Evolutionary conservation across 371 early-diverging fungal genomes (phyloP).

Genomic region (Haplosporangium sp.): DNA sequence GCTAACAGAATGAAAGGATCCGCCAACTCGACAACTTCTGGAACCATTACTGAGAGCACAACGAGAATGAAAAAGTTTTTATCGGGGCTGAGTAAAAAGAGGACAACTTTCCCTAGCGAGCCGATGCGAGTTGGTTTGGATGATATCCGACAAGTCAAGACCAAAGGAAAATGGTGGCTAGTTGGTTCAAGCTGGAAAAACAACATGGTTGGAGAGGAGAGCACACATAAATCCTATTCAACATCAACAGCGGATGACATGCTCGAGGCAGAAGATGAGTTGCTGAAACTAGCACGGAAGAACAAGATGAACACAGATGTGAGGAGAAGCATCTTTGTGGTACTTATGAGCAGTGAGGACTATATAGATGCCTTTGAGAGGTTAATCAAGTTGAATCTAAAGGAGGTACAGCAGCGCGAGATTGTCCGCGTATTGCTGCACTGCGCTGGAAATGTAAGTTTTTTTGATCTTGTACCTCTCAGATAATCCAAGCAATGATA

Average conservation of each 20-base stretch:
- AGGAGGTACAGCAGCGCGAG: slow-evolving; percentile 94
- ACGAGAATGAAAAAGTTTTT: slow-evolving; percentile 86
- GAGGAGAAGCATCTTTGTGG: slow-evolving; percentile 91
- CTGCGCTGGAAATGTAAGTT: slow-evolving; percentile 85
- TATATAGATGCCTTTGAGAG: slow-evolving; percentile 94
- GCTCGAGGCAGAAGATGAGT: slow-evolving; percentile 61
- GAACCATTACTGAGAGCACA: slow-evolving; percentile 69
- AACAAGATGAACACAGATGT: slow-evolving; percentile 98
- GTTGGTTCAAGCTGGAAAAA: slow-evolving; percentile 88
- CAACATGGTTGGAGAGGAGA: slow-evolving; percentile 66
- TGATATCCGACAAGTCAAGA: slow-evolving; percentile 87
- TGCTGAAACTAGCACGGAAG: slow-evolving; percentile 74
- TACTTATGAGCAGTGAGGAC: slow-evolving; percentile 94
- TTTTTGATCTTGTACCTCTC: background rate
- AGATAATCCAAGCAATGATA: background rate
- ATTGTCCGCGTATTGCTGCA: slow-evolving; percentile 92
- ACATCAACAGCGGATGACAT: slow-evolving; percentile 71
- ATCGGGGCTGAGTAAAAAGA: slow-evolving; percentile 73
- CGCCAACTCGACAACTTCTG: slow-evolving; percentile 62
- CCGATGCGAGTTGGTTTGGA: slow-evolving; percentile 88
- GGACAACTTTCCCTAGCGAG: slow-evolving; percentile 69
- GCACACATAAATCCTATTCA: slow-evolving; percentile 53
- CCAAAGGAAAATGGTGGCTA: slow-evolving; percentile 91
- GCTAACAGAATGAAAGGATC: slow-evolving; percentile 89
- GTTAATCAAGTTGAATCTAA: slow-evolving; percentile 83